These are phyloP conservation scores for Cladosporium austrohemisphaericum DNA, from an alignment of 2,329 filamentous ascomycete species.

Conservation along the genomic window DNA sequence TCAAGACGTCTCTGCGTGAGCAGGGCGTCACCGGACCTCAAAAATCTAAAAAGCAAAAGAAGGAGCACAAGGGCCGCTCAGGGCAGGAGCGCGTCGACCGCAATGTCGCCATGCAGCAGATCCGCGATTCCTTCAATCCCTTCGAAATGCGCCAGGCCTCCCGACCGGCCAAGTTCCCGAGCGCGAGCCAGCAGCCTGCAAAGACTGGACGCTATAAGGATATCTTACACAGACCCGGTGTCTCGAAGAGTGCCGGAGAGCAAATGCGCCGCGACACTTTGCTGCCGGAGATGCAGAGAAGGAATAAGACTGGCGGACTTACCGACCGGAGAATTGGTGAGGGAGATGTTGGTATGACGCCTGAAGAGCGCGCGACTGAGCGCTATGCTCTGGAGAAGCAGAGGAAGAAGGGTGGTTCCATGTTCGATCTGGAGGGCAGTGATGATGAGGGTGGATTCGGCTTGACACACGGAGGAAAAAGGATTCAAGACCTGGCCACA, in stretches of 20 bases:
- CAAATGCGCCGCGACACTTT: conserved; percentile 80
- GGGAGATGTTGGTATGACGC: conserved; percentile 87
- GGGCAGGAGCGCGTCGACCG: conserved; percentile 73
- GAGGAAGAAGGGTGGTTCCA: conserved; percentile 68
- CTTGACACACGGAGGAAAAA: conserved; percentile 74
- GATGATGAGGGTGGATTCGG: conserved; percentile 51
- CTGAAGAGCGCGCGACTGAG: conserved; percentile 87
- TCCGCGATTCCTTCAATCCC: conserved; percentile 95
- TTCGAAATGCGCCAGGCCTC: conserved; percentile 82
- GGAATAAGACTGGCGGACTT: conserved; percentile 89
- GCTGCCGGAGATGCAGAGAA: conserved; percentile 81
- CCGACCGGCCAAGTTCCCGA: conserved; percentile 77
- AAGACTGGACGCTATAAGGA: conserved; percentile 45
- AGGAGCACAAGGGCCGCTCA: conserved; percentile 57
- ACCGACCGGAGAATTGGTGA: conserved; percentile 93
- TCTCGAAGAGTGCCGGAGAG: conserved; percentile 82
- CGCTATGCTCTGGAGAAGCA: conserved; percentile 87
- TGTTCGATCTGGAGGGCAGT: conserved; percentile 89
- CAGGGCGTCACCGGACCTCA: conserved; percentile 88
- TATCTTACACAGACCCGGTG: conserved; percentile 69
- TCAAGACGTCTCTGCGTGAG: conserved; percentile 85
- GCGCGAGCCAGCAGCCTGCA: conserved; percentile 34
- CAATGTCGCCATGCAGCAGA: conserved; percentile 73
- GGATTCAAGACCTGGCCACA: conserved; percentile 71
- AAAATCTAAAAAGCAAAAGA: conserved; percentile 92